Evolutionary conservation across 345 rosid genomes (phyloP).

Genomic region (Capsella bursapastoris): DNA sequence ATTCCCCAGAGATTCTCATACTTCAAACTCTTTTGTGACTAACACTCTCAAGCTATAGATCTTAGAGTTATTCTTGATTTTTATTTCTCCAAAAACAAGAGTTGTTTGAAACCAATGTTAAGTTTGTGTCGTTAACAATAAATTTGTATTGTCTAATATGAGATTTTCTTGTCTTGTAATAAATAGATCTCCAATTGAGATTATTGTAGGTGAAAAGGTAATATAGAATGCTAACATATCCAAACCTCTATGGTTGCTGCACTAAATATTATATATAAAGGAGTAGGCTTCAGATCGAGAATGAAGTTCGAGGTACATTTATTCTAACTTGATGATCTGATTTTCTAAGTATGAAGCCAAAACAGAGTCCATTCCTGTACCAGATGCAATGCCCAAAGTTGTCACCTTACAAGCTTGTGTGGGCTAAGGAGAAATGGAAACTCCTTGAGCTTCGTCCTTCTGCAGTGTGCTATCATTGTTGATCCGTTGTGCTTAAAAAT

Average conservation of each 20-base stretch:
- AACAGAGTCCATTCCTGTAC: conserved; percentile 15
- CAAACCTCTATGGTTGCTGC: conserved; percentile 2
- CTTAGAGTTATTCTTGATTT: background rate
- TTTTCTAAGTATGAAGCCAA: background rate
- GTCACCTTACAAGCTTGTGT: background rate
- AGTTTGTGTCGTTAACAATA: background rate
- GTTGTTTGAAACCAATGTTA: background rate
- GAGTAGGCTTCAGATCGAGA: background rate
- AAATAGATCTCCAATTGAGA: background rate
- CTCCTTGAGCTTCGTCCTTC: background rate
- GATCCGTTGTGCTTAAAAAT: conserved; percentile 53
- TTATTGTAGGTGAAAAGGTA: background rate
- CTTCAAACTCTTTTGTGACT: background rate
- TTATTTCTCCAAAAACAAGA: background rate
- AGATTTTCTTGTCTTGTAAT: background rate
- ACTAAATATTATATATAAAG: background rate
- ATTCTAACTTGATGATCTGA: conserved; percentile 12
- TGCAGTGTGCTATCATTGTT: background rate
- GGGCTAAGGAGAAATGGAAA: background rate
- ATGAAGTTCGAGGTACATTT: conserved; percentile 15
- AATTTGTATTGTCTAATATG: background rate
- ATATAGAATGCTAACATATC: background rate
- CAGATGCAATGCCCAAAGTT: conserved; percentile 1
- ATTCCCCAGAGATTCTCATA: too few species aligned
- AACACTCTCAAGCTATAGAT: background rate